Evolutionary conservation across 345 rosid genomes (phyloP).

Genomic region (Eucalyptus virginea): DNA sequence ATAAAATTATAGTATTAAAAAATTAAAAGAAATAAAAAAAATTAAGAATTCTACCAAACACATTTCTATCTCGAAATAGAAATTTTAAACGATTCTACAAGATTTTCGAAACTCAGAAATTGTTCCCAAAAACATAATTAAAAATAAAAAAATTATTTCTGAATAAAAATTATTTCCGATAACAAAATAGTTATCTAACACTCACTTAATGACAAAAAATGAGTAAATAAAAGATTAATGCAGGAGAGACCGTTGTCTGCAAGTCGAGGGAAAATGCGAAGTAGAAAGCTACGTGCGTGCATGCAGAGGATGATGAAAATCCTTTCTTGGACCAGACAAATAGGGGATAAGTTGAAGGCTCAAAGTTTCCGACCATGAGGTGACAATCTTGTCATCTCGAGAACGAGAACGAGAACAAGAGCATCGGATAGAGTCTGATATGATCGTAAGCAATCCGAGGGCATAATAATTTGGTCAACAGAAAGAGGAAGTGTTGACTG

Average conservation of each 20-base stretch:
- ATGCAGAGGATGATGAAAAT: not conserved
- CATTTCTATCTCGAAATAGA: no score
- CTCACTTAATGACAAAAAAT: no score
- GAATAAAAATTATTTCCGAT: accelerated
- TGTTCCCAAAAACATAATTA: accelerated
- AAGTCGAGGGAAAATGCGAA: not conserved
- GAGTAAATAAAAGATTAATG: not conserved
- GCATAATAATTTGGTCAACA: not conserved
- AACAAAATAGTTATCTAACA: no score
- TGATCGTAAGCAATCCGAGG: no score
- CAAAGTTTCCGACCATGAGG: not conserved
- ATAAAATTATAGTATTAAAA: no score
- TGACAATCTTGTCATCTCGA: not conserved
- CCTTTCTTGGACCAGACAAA: not conserved
- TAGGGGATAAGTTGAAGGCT: not conserved
- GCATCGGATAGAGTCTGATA: no score
- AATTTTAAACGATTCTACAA: no score
- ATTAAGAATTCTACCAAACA: no score
- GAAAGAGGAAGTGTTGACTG: not conserved
- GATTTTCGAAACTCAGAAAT: no score
- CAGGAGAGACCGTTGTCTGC: not conserved
- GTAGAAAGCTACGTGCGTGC: not conserved
- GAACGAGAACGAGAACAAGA: not conserved
- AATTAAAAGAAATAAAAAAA: no score
- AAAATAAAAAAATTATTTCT: no score